These are phyloP conservation scores for Alternaria viburni DNA, from an alignment of 2,329 filamentous ascomycete genomes.

Conservation along the genomic window DNA sequence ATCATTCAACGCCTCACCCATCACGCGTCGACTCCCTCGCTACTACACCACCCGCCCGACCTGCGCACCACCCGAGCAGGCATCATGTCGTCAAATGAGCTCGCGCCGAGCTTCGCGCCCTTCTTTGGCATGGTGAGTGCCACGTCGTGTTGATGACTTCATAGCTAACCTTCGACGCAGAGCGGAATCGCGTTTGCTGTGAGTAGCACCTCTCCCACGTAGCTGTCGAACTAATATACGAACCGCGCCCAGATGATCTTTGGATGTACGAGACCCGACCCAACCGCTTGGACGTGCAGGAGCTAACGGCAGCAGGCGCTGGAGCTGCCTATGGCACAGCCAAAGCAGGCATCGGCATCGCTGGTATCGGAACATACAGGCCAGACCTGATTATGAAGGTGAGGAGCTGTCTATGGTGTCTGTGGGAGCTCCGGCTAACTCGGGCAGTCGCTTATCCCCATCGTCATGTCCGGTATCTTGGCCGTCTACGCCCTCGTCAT, in stretches of 20 bases:
- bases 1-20: conserved; percentile 11
- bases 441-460: conserved; percentile 76
- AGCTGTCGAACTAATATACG: conserved; percentile 28
- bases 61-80: background rate
- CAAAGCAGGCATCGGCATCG: conserved; percentile 87
- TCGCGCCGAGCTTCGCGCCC: conserved; percentile 79
- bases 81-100: conserved; percentile 31
- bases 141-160: conserved; percentile 24
- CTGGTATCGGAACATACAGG: conserved; percentile 82
- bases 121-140: conserved; percentile 84
- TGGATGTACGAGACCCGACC: conserved; percentile 67
- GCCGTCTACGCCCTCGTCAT: conserved; percentile 98
- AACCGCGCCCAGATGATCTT: conserved; percentile 70
- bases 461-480: conserved; percentile 99
- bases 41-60: background rate
- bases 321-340: conserved; percentile 88
- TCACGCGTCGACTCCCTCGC: conserved; percentile 3
- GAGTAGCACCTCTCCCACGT: conserved; percentile 32
- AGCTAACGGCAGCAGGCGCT: conserved; percentile 56
- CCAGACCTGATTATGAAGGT: conserved; percentile 93
- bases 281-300: background rate
- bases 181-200: conserved; percentile 76
- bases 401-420: conserved; percentile 11
- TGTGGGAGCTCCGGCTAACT: conserved; percentile 27
- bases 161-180: conserved; percentile 56